Percentiles rank a stretch among this genome's conserved stretches.
Evolutionary conservation across 768 basidiomycete genomes (phyloP).

Genomic region (Boletus tomentosulus): DNA sequence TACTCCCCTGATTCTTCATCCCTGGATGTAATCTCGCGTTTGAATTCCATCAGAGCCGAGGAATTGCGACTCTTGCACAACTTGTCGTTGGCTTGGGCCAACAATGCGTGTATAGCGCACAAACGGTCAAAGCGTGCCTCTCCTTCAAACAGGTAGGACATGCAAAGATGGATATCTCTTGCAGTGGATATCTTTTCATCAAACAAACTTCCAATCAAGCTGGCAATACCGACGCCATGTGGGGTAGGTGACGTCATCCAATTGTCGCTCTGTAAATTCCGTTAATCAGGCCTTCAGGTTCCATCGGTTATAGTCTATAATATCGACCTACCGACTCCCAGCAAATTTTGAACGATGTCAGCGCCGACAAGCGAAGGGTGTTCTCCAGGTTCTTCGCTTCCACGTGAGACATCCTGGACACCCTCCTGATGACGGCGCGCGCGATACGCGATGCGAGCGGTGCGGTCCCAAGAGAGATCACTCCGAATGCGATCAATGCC

Average conservation of each 20-base stretch:
- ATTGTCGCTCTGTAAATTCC: constrained; percentile 13
- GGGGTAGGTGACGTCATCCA: constrained; percentile 10
- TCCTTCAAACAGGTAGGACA: constrained; percentile 21
- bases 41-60: constrained; percentile 18
- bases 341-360: constrained; percentile 13
- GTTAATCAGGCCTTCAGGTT: not conserved
- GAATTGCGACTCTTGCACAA: constrained; percentile 28
- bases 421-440: constrained; percentile 3
- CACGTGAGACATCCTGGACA: constrained; percentile 3
- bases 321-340: constrained; percentile 16
- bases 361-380: constrained; percentile 9
- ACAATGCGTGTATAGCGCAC: constrained; percentile 34
- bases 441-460: constrained; percentile 17
- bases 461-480: constrained; percentile 7
- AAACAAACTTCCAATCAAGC: constrained; percentile 33
- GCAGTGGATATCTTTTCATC: constrained; percentile 17
- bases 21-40: constrained; percentile 8
- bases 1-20: constrained; percentile 12
- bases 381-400: constrained; percentile 12
- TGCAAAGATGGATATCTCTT: constrained; percentile 30
- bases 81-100: constrained; percentile 30
- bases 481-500: constrained; percentile 14
- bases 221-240: constrained; percentile 27
- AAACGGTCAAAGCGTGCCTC: constrained; percentile 24
- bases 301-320: not conserved